Evolutionary conservation across 169 alveolate species (phyloP).

Genomic region (Cystoisospora suis): DNA sequence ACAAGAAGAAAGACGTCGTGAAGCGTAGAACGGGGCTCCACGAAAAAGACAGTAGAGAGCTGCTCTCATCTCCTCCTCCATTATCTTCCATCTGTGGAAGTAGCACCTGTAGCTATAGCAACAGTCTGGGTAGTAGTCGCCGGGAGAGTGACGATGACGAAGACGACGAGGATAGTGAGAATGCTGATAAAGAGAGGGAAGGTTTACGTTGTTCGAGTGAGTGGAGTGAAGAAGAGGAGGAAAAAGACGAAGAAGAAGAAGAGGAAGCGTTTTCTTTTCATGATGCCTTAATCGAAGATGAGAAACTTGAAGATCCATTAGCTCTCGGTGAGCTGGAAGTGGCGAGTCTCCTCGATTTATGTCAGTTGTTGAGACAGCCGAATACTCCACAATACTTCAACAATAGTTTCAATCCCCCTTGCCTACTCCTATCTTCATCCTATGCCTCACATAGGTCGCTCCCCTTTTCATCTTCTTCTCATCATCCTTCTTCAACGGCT

Average conservation of each 20-base stretch:
- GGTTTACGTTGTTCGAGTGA: background rate
- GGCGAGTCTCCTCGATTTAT: background rate
- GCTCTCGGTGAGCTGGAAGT: slow-evolving; percentile 12
- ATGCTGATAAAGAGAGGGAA: background rate
- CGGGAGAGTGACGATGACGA: background rate
- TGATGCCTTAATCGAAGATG: background rate
- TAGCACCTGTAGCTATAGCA: no score
- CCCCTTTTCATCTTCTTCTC: no score
- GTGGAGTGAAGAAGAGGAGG: background rate
- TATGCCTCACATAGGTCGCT: no score
- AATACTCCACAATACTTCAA: no score
- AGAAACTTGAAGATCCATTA: background rate
- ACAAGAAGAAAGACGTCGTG: background rate
- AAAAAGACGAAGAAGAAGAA: background rate
- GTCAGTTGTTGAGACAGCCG: slow-evolving; percentile 30
- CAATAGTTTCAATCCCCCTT: no score
- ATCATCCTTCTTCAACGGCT: no score
- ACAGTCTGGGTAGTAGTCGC: background rate
- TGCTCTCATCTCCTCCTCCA: background rate
- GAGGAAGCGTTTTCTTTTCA: background rate
- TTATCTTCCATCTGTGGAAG: no score
- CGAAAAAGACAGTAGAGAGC: background rate
- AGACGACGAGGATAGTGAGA: no score
- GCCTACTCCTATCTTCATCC: no score
- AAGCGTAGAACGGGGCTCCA: background rate